These are phyloP conservation scores for Amniculicola lignicola DNA, from an alignment of 495 filamentous ascomycete species.

Conservation along the genomic window DNA sequence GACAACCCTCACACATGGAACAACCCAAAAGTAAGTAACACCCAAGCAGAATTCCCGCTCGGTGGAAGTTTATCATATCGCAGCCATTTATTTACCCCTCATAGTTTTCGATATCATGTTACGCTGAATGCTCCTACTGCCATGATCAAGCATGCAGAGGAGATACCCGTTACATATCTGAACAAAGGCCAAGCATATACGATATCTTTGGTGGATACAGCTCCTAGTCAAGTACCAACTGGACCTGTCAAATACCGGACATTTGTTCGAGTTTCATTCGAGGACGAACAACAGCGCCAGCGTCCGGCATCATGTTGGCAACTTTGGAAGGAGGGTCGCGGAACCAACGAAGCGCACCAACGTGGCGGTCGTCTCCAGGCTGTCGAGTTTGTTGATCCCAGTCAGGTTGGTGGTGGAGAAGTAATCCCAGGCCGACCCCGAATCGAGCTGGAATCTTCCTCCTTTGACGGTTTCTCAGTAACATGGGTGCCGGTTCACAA, in stretches of 20 bases:
- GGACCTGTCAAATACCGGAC: slow-evolving; percentile 68
- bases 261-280: slow-evolving; percentile 86
- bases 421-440: slow-evolving; percentile 67
- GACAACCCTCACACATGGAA: slow-evolving; percentile 30
- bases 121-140: slow-evolving; percentile 91
- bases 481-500: slow-evolving; percentile 72
- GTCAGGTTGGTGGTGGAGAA: slow-evolving; percentile 61
- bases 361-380: slow-evolving; percentile 82
- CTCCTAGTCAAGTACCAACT: slow-evolving; percentile 44
- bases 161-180: slow-evolving; percentile 92
- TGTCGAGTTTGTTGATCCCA: slow-evolving; percentile 85
- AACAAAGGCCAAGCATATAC: slow-evolving; percentile 96
- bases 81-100: slow-evolving; percentile 33
- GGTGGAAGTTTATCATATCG: too few relatives aligned
- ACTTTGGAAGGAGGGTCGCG: slow-evolving; percentile 91
- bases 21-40: slow-evolving; percentile 40
- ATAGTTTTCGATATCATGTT: slow-evolving; percentile 85
- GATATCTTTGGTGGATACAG: slow-evolving; percentile 72
- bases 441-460: slow-evolving; percentile 75
- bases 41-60: neutral
- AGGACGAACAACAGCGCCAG: slow-evolving; percentile 83
- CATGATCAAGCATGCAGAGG: slow-evolving; percentile 84
- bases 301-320: slow-evolving; percentile 86
- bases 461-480: slow-evolving; percentile 89
- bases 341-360: slow-evolving; percentile 84